phyloP scores from a whole-genome alignment of 2,329 filamentous ascomycete species.

The Colletotrichum sojae region DNA sequence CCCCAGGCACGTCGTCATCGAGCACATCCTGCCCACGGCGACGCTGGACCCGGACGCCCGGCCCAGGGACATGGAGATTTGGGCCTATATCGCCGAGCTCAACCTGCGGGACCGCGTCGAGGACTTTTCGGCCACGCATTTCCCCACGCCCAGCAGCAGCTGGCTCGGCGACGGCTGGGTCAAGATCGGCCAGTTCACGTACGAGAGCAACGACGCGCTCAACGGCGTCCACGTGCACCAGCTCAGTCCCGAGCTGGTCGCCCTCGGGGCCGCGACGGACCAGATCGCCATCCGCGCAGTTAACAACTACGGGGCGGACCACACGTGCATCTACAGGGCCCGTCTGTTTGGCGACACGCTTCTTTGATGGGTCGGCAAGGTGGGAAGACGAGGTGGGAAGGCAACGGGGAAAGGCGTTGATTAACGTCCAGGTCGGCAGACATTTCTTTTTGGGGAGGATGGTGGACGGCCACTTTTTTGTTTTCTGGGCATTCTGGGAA shows the following conservation, averaged over 20 bases:
- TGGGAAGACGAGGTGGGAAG: conserved; percentile 1
- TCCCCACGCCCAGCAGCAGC: conserved; percentile 50
- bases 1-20: conserved; percentile 79
- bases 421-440: background rate
- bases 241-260: conserved; percentile 64
- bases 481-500: conserved; percentile 29
- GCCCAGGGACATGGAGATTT: conserved; percentile 79
- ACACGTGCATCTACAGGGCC: conserved; percentile 78
- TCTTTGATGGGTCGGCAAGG: conserved; percentile 10
- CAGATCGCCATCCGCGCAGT: conserved; percentile 68
- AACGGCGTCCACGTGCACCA: conserved; percentile 67
- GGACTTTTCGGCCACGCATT: conserved; percentile 60
- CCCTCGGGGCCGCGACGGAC: conserved; percentile 63
- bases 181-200: conserved; percentile 71
- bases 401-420: conserved; percentile 17
- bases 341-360: conserved; percentile 66
- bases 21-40: conserved; percentile 76
- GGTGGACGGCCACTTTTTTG: background rate
- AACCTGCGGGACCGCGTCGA: conserved; percentile 55
- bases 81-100: conserved; percentile 70
- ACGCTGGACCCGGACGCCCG: conserved; percentile 74
- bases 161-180: conserved; percentile 58
- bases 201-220: conserved; percentile 60
- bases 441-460: background rate
- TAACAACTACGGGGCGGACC: conserved; percentile 72